Evolutionary conservation across 768 basidiomycete species (phyloP).

Genomic region (Mycena floridula): DNA sequence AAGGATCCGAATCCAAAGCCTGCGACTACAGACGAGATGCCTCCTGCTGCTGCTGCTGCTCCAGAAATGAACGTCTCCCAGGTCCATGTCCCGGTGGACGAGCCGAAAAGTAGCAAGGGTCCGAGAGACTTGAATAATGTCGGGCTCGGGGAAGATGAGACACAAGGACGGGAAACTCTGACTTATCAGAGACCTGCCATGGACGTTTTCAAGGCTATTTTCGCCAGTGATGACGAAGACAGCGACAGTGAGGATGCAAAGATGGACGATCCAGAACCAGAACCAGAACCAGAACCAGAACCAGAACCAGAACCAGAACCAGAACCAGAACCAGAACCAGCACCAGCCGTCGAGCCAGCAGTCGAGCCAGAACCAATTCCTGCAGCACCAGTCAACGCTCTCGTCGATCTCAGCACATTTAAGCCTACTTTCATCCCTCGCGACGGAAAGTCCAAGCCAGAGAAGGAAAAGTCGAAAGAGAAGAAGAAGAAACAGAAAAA

Average conservation of each 20-base stretch:
- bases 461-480: conserved; percentile 27
- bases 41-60: conserved; percentile 11
- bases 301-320: background rate
- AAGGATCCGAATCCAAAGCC: conserved; percentile 72
- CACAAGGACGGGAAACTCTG: conserved; percentile 80
- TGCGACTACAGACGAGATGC: conserved; percentile 31
- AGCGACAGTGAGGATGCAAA: conserved; percentile 57
- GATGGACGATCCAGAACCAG: conserved; percentile 1
- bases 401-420: conserved; percentile 67
- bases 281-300: background rate
- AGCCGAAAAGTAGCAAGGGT: background rate
- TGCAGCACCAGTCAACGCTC: conserved; percentile 14
- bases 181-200: conserved; percentile 85
- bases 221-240: conserved; percentile 91
- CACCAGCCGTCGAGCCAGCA: background rate
- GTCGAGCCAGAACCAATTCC: background rate
- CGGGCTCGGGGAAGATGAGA: conserved; percentile 88
- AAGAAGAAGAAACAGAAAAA: conserved; percentile 35
- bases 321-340: background rate
- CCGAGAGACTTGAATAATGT: conserved; percentile 64
- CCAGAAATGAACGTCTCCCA: conserved; percentile 10
- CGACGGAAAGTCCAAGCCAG: conserved; percentile 21
- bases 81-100: background rate
- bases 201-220: conserved; percentile 97
- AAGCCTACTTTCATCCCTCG: conserved; percentile 83